Conservation (phyloP, 352 stramenopile species). For the Globisporangium viniferum region DNA sequence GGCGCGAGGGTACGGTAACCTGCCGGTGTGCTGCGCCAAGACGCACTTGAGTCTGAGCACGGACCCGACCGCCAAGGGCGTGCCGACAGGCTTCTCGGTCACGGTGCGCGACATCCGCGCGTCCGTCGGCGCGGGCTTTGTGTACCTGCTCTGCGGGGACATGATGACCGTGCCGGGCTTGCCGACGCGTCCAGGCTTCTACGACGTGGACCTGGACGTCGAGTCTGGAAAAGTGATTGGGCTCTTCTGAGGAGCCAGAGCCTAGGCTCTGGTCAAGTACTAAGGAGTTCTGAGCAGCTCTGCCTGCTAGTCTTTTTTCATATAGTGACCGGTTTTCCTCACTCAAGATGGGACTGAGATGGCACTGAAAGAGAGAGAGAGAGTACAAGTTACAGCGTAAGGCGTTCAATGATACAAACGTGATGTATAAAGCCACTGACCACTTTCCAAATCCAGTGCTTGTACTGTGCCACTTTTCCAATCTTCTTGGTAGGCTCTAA, state of each 20-base stretch:
- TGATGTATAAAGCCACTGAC: background rate
- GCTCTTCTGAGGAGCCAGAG: conserved; percentile 72
- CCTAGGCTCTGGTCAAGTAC: background rate
- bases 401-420: background rate
- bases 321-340: background rate
- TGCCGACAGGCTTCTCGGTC: conserved; percentile 93
- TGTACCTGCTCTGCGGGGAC: conserved; percentile 94
- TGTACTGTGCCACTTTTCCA: background rate
- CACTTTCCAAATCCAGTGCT: background rate
- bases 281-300: too few relatives aligned
- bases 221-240: conserved; percentile 95
- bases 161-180: conserved; percentile 99
- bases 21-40: conserved; percentile 98
- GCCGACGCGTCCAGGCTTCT: conserved; percentile 96
- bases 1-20: conserved; percentile 50
- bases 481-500: background rate
- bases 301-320: background rate
- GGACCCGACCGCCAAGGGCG: conserved; percentile 91
- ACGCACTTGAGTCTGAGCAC: conserved; percentile 98
- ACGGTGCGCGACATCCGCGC: conserved; percentile 94
- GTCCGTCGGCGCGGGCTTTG: conserved; percentile 95
- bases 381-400: background rate
- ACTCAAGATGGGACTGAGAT: background rate
- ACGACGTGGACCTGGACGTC: conserved; percentile 97
- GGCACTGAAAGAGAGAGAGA: background rate